phyloP scores from a whole-genome alignment of 805 yeast species.

The Saccharomyces paradoxus region DNA sequence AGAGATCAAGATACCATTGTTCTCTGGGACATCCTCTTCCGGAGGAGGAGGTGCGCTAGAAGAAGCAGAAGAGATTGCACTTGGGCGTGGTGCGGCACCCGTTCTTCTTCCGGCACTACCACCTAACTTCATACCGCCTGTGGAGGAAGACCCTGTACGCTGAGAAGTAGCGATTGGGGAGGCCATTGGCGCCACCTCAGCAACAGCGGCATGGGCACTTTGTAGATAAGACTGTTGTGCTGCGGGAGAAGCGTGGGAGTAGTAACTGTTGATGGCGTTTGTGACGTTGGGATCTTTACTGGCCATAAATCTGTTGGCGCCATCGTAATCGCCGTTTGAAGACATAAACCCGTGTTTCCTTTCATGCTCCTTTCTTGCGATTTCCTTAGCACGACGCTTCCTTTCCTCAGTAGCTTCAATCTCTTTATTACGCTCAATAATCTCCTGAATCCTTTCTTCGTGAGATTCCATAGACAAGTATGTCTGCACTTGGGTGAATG shows the following conservation, averaged over 20 bases:
- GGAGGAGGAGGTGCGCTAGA: neutral
- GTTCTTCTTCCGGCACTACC: constrained; percentile 12
- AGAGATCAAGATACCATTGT: constrained; percentile 73
- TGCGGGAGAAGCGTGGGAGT: constrained; percentile 32
- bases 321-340: constrained; percentile 23
- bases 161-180: neutral
- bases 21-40: constrained; percentile 30
- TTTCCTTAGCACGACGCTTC: constrained; percentile 87
- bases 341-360: constrained; percentile 28
- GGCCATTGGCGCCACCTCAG: neutral
- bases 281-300: constrained; percentile 29
- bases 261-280: constrained; percentile 33
- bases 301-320: constrained; percentile 16
- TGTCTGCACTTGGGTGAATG: constrained; percentile 73
- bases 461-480: constrained; percentile 96
- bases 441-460: constrained; percentile 97
- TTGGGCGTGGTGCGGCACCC: neutral
- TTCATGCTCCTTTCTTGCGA: constrained; percentile 62
- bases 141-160: neutral
- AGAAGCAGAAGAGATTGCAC: neutral
- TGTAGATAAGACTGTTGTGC: constrained; percentile 30
- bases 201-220: constrained; percentile 3
- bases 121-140: constrained; percentile 23
- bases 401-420: constrained; percentile 95
- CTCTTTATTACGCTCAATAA: constrained; percentile 94